Conservation (phyloP, 2,329 filamentous ascomycete genomes). For the Helotiales sp. region DNA sequence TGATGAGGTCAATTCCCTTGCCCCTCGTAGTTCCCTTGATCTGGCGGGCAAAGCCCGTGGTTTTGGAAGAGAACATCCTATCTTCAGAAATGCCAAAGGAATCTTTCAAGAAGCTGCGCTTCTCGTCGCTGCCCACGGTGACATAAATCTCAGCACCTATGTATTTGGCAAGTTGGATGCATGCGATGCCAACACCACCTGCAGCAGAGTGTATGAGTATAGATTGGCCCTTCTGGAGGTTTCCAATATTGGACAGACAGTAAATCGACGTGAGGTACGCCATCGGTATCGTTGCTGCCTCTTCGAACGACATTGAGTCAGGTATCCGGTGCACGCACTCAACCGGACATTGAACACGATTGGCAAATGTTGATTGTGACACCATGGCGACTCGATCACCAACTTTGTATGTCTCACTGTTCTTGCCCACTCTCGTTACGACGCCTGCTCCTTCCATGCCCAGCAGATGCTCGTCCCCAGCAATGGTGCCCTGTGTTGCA, state of each 20-base stretch:
- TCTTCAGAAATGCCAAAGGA: neutral
- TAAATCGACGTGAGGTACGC: conserved; percentile 22
- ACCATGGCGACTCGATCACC: conserved; percentile 26
- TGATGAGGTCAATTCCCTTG: conserved; percentile 31
- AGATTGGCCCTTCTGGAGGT: conserved; percentile 4
- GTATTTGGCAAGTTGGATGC: conserved; percentile 3
- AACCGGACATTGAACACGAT: conserved; percentile 27
- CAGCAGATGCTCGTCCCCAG: conserved; percentile 12
- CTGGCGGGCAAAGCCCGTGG: neutral
- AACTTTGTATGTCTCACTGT: conserved; percentile 16
- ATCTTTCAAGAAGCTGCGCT: neutral
- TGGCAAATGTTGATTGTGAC: conserved; percentile 1
- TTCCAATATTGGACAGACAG: neutral
- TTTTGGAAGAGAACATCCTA: neutral
- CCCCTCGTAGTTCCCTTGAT: neutral
- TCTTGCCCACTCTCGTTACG: conserved; percentile 25
- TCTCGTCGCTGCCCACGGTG: conserved; percentile 5
- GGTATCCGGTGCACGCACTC: conserved; percentile 26
- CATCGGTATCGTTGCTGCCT: conserved; percentile 22
- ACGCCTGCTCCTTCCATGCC: conserved; percentile 31
- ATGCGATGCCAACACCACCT: conserved; percentile 7
- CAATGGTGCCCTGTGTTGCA: conserved; percentile 23
- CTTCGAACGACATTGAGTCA: conserved; percentile 20
- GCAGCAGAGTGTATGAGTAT: conserved; percentile 6
- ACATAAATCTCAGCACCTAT: conserved; percentile 2